Percentiles rank a stretch among this genome's conserved stretches.
Conservation (phyloP, 1,139 yeast species). For the Nakaseomyces kungkrabaensis region DNA sequence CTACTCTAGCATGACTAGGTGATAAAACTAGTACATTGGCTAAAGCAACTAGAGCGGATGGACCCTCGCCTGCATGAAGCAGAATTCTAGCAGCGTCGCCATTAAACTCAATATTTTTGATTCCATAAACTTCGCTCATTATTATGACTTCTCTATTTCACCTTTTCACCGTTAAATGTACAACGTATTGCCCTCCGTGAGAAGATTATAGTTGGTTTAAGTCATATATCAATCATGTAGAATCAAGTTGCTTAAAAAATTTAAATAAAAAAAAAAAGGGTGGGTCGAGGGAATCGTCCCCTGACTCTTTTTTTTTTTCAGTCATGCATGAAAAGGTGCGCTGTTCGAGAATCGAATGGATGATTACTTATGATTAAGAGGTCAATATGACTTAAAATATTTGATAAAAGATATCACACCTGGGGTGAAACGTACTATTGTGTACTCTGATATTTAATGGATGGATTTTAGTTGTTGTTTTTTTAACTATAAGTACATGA, state of each 20-base stretch:
- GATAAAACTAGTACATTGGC: conserved; percentile 56
- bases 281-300: too few relatives aligned
- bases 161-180: too few relatives aligned
- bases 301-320: background rate
- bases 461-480: background rate
- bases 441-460: too few relatives aligned
- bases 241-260: too few relatives aligned
- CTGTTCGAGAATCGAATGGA: background rate
- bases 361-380: background rate
- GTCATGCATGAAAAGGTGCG: background rate
- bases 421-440: too few relatives aligned
- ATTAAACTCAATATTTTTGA: conserved; percentile 24
- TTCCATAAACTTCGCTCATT: background rate
- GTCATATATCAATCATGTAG: background rate
- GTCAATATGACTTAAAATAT: too few relatives aligned
- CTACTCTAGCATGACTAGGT: conserved; percentile 30
- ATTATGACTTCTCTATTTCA: too few relatives aligned
- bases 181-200: too few relatives aligned
- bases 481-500: background rate
- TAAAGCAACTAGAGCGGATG: conserved; percentile 81
- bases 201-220: too few relatives aligned
- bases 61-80: conserved; percentile 78
- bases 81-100: conserved; percentile 44
- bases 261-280: background rate
- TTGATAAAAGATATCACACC: too few relatives aligned